Evolutionary conservation across 2,329 filamentous ascomycete genomes (phyloP).

Genomic region (Cordyceps tenuipes): DNA sequence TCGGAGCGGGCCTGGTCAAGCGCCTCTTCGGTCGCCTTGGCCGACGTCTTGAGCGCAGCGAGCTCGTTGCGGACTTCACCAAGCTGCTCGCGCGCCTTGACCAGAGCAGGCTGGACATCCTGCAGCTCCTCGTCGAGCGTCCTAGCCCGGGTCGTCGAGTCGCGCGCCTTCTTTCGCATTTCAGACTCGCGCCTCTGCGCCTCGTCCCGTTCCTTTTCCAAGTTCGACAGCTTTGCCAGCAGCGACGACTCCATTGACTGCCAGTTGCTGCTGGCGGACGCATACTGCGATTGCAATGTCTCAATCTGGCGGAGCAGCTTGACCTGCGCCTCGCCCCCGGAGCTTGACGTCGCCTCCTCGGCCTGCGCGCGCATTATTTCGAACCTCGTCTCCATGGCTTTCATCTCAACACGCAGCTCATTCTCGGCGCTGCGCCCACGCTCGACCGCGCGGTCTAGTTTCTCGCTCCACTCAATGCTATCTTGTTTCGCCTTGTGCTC

Average conservation of each 20-base stretch:
- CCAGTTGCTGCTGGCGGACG: constrained; percentile 93
- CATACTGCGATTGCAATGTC: constrained; percentile 90
- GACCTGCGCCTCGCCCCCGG: constrained; percentile 72
- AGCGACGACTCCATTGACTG: constrained; percentile 88
- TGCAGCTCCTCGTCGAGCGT: constrained; percentile 79
- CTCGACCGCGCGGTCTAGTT: constrained; percentile 64
- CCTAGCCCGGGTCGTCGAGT: constrained; percentile 60
- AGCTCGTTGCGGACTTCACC: constrained; percentile 50
- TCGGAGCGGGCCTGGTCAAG: constrained; percentile 47
- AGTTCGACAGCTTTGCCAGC: constrained; percentile 61
- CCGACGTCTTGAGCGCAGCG: constrained; percentile 54
- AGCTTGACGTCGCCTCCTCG: constrained; percentile 81
- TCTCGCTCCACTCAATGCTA: constrained; percentile 63
- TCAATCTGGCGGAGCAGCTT: constrained; percentile 92
- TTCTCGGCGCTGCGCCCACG: constrained; percentile 59
- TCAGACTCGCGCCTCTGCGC: constrained; percentile 75
- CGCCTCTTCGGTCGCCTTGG: constrained; percentile 57
- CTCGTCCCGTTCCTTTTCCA: constrained; percentile 91
- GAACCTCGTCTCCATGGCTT: constrained; percentile 78
- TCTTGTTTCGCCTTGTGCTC: constrained; percentile 63
- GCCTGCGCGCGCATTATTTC: constrained; percentile 77
- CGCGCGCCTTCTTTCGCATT: constrained; percentile 79
- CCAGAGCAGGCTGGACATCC: constrained; percentile 53
- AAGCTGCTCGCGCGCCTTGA: constrained; percentile 56
- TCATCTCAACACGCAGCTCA: constrained; percentile 70